A percentile compares a stretch with the other conserved stretches of the same genome.
phyloP scores from a whole-genome alignment of 805 yeast genomes.

The Cyberlindnera sargentensis region DNA sequence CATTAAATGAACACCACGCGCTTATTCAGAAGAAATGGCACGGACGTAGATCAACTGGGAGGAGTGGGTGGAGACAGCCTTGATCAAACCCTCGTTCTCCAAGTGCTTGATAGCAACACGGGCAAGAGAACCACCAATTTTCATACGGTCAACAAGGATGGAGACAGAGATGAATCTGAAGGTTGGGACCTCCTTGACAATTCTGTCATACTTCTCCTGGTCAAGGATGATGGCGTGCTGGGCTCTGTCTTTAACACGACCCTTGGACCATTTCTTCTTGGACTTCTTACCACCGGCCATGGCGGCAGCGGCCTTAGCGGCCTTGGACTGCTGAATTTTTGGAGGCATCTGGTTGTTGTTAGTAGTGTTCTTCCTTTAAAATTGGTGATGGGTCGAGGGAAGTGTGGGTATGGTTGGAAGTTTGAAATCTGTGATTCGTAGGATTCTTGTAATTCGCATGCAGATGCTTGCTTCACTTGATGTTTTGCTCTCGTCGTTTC shows the following conservation, averaged over 20 bases:
- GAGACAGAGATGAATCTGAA: slow-evolving; percentile 98
- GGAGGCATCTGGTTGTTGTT: slow-evolving; percentile 73
- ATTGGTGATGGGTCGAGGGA: not conserved
- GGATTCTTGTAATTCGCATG: no score
- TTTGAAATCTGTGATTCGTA: no score
- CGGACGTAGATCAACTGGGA: slow-evolving; percentile 93
- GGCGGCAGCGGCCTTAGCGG: slow-evolving; percentile 99
- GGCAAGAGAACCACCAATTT: slow-evolving; percentile 98
- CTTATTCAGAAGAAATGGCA: slow-evolving; percentile 60
- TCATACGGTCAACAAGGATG: slow-evolving; percentile 97
- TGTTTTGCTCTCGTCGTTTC: no score
- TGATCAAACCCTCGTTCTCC: slow-evolving; percentile 91
- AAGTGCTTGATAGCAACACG: slow-evolving; percentile 96
- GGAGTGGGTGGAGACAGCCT: slow-evolving; percentile 90
- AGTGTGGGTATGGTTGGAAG: no score
- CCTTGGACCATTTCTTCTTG: slow-evolving; percentile 99
- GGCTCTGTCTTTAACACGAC: slow-evolving; percentile 99
- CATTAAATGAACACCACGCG: slow-evolving; percentile 21
- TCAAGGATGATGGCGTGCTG: slow-evolving; percentile 95
- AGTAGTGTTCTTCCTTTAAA: slow-evolving; percentile 7
- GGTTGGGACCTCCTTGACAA: slow-evolving; percentile 98
- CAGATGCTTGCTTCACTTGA: no score
- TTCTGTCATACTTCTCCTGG: slow-evolving; percentile 98
- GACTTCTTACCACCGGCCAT: slow-evolving; percentile 99
- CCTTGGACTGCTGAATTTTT: slow-evolving; percentile 97